Conservation (phyloP, 1,284 basidiomycete species). For the Kalmanozyma brasiliensis region DNA sequence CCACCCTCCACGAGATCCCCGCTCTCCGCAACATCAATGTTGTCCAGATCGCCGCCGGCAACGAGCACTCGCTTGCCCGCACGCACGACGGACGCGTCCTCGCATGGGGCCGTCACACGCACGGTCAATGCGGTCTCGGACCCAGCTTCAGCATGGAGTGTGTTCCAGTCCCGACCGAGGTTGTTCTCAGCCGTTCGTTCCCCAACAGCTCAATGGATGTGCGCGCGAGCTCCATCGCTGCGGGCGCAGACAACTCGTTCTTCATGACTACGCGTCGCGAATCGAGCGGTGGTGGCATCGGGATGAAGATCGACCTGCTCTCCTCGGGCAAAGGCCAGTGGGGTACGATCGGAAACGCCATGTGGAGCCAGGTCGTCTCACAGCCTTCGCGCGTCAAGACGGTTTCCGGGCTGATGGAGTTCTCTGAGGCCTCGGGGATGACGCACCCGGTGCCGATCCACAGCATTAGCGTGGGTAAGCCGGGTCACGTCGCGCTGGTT, state of each 20-base stretch:
- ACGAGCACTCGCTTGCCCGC: conserved; percentile 76
- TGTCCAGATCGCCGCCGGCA: conserved; percentile 80
- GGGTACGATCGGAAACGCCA: conserved; percentile 85
- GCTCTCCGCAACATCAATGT: conserved; percentile 76
- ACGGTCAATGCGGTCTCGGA: conserved; percentile 84
- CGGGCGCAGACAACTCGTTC: conserved; percentile 62
- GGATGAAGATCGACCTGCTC: conserved; percentile 74
- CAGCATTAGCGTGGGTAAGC: conserved; percentile 75
- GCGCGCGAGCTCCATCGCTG: conserved; percentile 48
- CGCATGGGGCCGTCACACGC: conserved; percentile 62
- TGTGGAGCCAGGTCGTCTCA: conserved; percentile 79
- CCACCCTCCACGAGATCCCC: conserved; percentile 82
- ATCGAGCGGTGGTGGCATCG: conserved; percentile 2
- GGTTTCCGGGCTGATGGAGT: conserved; percentile 79
- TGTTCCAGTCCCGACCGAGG: conserved; percentile 85
- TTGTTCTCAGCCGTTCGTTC: conserved; percentile 76
- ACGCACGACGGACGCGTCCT: conserved; percentile 78
- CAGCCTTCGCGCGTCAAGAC: conserved; percentile 80
- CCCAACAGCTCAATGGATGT: conserved; percentile 70
- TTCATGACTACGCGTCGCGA: conserved; percentile 50
- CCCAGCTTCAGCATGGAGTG: conserved; percentile 76
- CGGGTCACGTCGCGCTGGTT: conserved; percentile 73
- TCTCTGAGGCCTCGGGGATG: conserved; percentile 30
- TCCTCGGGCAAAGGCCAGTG: conserved; percentile 85
- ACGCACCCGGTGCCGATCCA: conserved; percentile 77